Evolutionary conservation across 2,329 filamentous ascomycete species (phyloP), one percentile per base, ranked within the genome.

Genomic region (Nothopassalora personata): DNA sequence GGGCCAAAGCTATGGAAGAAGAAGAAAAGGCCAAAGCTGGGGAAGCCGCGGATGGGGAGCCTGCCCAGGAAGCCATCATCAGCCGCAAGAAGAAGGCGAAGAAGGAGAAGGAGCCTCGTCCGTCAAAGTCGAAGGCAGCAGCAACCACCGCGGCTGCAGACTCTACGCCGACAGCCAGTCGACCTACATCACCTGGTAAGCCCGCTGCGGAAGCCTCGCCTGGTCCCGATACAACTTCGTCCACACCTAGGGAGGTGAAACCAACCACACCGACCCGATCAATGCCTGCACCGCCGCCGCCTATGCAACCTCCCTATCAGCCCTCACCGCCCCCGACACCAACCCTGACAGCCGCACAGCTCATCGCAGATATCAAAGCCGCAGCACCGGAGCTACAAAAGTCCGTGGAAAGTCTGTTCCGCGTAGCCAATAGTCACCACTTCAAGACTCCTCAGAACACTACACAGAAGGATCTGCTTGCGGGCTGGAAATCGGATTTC

Each of bases 21-120:
- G 71, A 74, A 55, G 70, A 70, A 50, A 70, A 86, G 59, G 60
- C 58, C 5, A 73, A 79, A 11, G 79, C 83, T 54, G 75, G 77
- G 15, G 81, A 84, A 64, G 82, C 84, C 4, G 57, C 69, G 4
- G 68, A 73, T 8, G 81, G 84, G 62, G 83, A 85, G 63, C 71
- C 75, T n/a, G 77, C 79, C 9, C 78, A 83, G 64, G 90, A 85
- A 7, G 90, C 90, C 0, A 88, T 95, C 45, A 72, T 91, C 52
- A 88, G 88, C 34, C 84, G 90, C 54, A 91, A 91, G 79, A 93
- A 91, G 79, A 94, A 93, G 76, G 84, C 89, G 71, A 91, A 89
- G 79, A 93, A 91, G 75, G 63, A 68, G 58, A 68, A 71, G 67
- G 59, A 73, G 46, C 49, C 71, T 47, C 74, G 67, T 51, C 60